These are phyloP conservation scores for Phytophthora pisi DNA, from an alignment of 352 stramenopile genomes.

Conservation along the genomic window DNA sequence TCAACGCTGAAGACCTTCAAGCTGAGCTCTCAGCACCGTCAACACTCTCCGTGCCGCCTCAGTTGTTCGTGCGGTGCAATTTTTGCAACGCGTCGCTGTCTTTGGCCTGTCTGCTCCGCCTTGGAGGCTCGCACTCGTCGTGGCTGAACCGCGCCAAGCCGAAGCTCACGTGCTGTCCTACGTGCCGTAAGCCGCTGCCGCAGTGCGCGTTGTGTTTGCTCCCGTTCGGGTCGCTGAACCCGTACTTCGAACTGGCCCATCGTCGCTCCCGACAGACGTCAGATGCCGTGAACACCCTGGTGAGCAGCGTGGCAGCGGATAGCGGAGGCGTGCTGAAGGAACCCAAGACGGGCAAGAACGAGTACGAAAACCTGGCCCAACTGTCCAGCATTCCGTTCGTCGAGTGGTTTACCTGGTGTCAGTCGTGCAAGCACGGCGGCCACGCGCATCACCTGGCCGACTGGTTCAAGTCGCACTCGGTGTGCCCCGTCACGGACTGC, in stretches of 20 bases:
- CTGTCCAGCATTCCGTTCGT: constrained; percentile 94
- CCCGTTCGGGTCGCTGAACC: constrained; percentile 93
- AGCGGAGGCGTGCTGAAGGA: constrained; percentile 57
- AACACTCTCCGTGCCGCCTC: constrained; percentile 69
- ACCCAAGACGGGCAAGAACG: constrained; percentile 49
- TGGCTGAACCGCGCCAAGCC: constrained; percentile 90
- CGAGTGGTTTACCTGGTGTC: constrained; percentile 96
- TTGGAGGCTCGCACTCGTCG: constrained; percentile 91
- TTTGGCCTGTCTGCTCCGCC: constrained; percentile 85
- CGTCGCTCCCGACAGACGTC: constrained; percentile 69
- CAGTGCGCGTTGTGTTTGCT: constrained; percentile 94
- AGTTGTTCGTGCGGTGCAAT: constrained; percentile 95
- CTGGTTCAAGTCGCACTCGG: constrained; percentile 92
- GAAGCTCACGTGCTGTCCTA: constrained; percentile 91
- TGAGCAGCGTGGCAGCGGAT: constrained; percentile 36
- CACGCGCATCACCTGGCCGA: constrained; percentile 94
- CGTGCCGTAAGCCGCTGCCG: constrained; percentile 93
- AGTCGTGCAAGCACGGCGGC: constrained; percentile 89
- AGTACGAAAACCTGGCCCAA: constrained; percentile 88
- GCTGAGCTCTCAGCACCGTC: constrained; percentile 52
- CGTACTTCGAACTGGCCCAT: constrained; percentile 94
- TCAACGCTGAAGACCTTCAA: constrained; percentile 51
- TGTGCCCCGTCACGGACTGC: constrained; percentile 94
- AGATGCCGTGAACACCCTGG: constrained; percentile 51
- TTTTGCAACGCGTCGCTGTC: constrained; percentile 93